A percentile compares a stretch with the other conserved stretches of the same genome.
Evolutionary conservation across 129 eudicot genomes (phyloP).

Genomic region (Chrysanthemum makinoi): DNA sequence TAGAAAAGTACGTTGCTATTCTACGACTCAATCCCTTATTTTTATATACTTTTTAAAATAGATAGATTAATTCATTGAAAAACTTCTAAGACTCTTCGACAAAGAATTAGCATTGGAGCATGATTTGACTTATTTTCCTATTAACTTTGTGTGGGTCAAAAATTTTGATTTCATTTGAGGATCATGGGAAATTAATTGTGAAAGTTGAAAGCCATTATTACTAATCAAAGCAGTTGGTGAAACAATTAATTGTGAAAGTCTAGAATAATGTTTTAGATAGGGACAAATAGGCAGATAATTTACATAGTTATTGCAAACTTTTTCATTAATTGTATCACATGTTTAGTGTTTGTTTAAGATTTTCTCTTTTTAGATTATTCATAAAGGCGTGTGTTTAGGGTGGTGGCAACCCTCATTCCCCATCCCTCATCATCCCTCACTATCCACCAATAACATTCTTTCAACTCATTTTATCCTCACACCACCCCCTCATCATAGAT

Average conservation of each 20-base stretch:
- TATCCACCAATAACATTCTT: too few relatives aligned
- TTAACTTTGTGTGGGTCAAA: constrained; percentile 11
- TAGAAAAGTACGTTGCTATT: too few relatives aligned
- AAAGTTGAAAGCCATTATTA: constrained; percentile 27
- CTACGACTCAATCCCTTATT: too few relatives aligned
- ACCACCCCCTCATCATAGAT: too few relatives aligned
- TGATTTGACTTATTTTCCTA: constrained; percentile 12
- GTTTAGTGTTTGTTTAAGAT: neutral
- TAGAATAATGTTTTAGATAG: constrained; percentile 1
- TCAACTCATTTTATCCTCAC: too few relatives aligned
- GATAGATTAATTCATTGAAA: too few relatives aligned
- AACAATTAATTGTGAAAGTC: constrained; percentile 6
- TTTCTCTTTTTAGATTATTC: too few relatives aligned
- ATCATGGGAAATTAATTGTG: constrained; percentile 12
- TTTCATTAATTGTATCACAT: neutral
- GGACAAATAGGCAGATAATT: neutral
- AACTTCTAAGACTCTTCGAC: neutral
- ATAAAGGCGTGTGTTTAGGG: too few relatives aligned
- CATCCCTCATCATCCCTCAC: too few relatives aligned
- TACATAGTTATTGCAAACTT: neutral
- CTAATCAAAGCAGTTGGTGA: constrained; percentile 32
- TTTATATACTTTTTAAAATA: too few relatives aligned
- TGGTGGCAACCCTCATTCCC: too few relatives aligned
- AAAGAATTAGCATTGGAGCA: neutral
- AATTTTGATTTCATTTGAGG: constrained; percentile 20